Conservation (phyloP, 1,284 basidiomycete genomes). For the Phaffia rhodozyma region DNA sequence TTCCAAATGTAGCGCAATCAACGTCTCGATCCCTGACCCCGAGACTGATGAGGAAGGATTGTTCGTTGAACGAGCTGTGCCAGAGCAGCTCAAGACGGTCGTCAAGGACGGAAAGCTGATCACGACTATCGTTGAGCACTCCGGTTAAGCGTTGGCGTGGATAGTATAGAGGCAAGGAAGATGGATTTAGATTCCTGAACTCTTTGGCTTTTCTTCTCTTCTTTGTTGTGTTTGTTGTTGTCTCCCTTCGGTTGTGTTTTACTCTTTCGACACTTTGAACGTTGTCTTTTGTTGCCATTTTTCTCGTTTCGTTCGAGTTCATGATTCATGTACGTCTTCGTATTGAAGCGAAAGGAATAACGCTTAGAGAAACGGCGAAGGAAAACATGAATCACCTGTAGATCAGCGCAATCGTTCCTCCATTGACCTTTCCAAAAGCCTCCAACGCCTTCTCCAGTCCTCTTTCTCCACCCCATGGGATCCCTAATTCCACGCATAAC, state of each 20-base stretch:
- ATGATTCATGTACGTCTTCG: too few species aligned
- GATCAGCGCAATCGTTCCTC: conserved; percentile 2
- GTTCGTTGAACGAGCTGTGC: conserved; percentile 79
- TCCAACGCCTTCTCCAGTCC: conserved; percentile 3
- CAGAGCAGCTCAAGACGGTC: conserved; percentile 88
- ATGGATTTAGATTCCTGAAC: too few species aligned
- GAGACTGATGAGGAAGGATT: conserved; percentile 82
- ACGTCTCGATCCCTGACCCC: conserved; percentile 70
- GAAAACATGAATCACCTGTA: neutral
- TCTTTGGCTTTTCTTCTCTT: too few species aligned
- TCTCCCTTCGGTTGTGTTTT: too few species aligned
- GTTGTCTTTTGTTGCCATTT: too few species aligned
- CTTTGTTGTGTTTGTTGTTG: too few species aligned
- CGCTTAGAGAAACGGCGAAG: too few species aligned
- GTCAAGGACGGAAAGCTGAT: conserved; percentile 74
- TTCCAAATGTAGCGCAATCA: conserved; percentile 88
- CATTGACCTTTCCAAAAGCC: neutral
- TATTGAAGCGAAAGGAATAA: too few species aligned
- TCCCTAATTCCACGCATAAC: conserved; percentile 4
- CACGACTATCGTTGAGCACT: conserved; percentile 79
- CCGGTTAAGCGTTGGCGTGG: conserved; percentile 42
- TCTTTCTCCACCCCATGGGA: conserved; percentile 9
- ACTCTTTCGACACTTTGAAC: too few species aligned
- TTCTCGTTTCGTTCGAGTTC: too few species aligned
- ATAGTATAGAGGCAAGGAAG: neutral